These are phyloP conservation scores for Sabuloglossum arenarium DNA, from an alignment of 495 filamentous ascomycete species.

Conservation along the genomic window DNA sequence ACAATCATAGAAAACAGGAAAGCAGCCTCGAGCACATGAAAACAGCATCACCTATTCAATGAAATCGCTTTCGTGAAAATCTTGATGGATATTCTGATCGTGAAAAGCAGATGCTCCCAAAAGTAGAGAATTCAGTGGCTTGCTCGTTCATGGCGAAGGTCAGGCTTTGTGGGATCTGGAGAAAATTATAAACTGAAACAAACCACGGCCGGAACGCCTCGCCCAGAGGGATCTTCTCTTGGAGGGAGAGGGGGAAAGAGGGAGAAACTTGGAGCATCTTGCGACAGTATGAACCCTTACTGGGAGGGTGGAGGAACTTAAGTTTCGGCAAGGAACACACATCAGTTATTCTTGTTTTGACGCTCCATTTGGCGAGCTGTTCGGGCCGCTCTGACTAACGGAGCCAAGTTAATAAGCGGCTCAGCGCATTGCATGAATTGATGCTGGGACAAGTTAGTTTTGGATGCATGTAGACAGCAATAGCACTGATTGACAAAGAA, in stretches of 20 bases:
- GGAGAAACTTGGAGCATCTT: not conserved
- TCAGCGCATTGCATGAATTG: slow-evolving; percentile 66
- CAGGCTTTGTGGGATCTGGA: not conserved
- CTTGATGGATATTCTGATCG: not conserved
- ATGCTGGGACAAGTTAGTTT: slow-evolving; percentile 38
- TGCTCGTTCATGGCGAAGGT: not conserved
- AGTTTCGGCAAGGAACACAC: not conserved
- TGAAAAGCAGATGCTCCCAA: not conserved
- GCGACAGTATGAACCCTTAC: not conserved
- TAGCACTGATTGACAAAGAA: slow-evolving; percentile 3
- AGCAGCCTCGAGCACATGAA: not conserved
- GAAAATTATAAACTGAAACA: not conserved
- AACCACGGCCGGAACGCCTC: slow-evolving; percentile 1
- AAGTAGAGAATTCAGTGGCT: not conserved
- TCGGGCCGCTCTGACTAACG: slow-evolving; percentile 71
- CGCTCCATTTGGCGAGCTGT: slow-evolving; percentile 70
- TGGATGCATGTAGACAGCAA: not conserved
- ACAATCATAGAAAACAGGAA: not conserved
- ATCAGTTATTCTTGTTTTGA: slow-evolving; percentile 22
- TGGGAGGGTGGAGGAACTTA: no score
- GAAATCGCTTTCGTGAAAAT: not conserved
- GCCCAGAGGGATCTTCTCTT: not conserved
- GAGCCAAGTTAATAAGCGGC: slow-evolving; percentile 52
- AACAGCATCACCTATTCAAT: not conserved
- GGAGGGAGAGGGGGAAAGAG: no score